A percentile compares a stretch with the other conserved stretches of the same genome.
Evolutionary conservation across 2,329 filamentous ascomycete species (phyloP).

Genomic region (Monosporascus sp.): DNA sequence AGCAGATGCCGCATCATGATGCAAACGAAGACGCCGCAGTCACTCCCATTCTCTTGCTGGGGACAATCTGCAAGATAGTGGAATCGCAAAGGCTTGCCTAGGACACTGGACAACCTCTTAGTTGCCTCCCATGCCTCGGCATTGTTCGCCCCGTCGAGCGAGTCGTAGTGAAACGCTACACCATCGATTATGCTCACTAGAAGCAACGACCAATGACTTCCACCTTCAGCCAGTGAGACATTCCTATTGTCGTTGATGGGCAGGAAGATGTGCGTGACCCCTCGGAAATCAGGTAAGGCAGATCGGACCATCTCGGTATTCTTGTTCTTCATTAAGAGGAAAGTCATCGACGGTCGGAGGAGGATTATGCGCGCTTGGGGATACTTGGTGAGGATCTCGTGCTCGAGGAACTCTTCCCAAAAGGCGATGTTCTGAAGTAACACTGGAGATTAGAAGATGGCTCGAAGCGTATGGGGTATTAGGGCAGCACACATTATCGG

Average conservation of each 20-base stretch:
- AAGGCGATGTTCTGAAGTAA: slow-evolving; percentile 79
- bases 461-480: slow-evolving; percentile 1
- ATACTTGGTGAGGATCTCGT: slow-evolving; percentile 74
- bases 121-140: slow-evolving; percentile 66
- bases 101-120: slow-evolving; percentile 61
- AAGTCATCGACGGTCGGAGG: slow-evolving; percentile 87
- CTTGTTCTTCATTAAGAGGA: slow-evolving; percentile 75
- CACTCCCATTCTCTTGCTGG: slow-evolving; percentile 85
- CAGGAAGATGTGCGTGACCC: slow-evolving; percentile 87
- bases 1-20: slow-evolving; percentile 93
- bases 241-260: slow-evolving; percentile 88
- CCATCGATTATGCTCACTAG: slow-evolving; percentile 85
- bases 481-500: slow-evolving; percentile 71
- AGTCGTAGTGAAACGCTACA: slow-evolving; percentile 96
- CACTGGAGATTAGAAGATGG: slow-evolving; percentile 18
- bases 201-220: slow-evolving; percentile 90
- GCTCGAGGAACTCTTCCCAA: slow-evolving; percentile 96
- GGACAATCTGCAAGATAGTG: slow-evolving; percentile 80
- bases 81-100: slow-evolving; percentile 65
- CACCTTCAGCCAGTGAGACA: slow-evolving; percentile 73
- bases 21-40: slow-evolving; percentile 96
- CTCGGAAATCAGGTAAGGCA: slow-evolving; percentile 74
- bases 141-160: slow-evolving; percentile 69
- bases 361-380: slow-evolving; percentile 83
- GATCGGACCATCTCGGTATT: slow-evolving; percentile 51